A percentile compares a stretch with the other conserved stretches of the same genome.
These are phyloP conservation scores for Candida ficus DNA, from an alignment of 805 yeast species.

Conservation along the genomic window DNA sequence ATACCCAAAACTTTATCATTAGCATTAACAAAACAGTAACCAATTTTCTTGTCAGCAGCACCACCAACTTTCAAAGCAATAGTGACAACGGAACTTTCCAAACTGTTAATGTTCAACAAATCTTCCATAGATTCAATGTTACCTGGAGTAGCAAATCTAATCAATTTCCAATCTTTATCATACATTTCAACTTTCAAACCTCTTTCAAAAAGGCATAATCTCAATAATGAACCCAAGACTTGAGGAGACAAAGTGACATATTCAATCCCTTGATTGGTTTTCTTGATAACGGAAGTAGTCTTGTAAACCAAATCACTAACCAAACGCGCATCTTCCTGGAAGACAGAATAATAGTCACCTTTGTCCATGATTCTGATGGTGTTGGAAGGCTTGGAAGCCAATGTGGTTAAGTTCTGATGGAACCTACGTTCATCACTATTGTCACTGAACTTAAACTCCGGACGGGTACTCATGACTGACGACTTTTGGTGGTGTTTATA, in stretches of 20 bases:
- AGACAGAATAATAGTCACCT: slow-evolving; percentile 73
- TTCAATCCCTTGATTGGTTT: slow-evolving; percentile 42
- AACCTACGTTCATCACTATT: slow-evolving; percentile 44
- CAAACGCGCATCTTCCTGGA: slow-evolving; percentile 70
- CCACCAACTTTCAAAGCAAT: slow-evolving; percentile 34
- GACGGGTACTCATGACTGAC: slow-evolving; percentile 37
- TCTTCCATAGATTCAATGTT: slow-evolving; percentile 77
- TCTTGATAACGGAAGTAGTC: slow-evolving; percentile 76
- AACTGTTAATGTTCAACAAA: slow-evolving; percentile 42
- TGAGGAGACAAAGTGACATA: slow-evolving; percentile 78
- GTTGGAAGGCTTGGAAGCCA: slow-evolving; percentile 42
- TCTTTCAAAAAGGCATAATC: slow-evolving; percentile 60
- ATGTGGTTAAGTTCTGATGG: slow-evolving; percentile 40
- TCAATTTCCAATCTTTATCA: slow-evolving; percentile 55
- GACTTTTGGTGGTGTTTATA: no score
- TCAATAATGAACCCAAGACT: slow-evolving; percentile 60
- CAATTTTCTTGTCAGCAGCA: slow-evolving; percentile 46
- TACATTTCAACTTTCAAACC: slow-evolving; percentile 81
- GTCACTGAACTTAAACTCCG: slow-evolving; percentile 55
- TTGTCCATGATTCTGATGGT: slow-evolving; percentile 74
- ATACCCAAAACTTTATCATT: slow-evolving; percentile 62
- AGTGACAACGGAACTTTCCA: slow-evolving; percentile 43
- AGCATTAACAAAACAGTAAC: slow-evolving; percentile 76
- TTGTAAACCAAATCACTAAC: slow-evolving; percentile 83
- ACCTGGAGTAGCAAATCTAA: slow-evolving; percentile 80